Conservation (phyloP, 176 grass and related monocot genomes). For the Phoenix roebelenii region DNA sequence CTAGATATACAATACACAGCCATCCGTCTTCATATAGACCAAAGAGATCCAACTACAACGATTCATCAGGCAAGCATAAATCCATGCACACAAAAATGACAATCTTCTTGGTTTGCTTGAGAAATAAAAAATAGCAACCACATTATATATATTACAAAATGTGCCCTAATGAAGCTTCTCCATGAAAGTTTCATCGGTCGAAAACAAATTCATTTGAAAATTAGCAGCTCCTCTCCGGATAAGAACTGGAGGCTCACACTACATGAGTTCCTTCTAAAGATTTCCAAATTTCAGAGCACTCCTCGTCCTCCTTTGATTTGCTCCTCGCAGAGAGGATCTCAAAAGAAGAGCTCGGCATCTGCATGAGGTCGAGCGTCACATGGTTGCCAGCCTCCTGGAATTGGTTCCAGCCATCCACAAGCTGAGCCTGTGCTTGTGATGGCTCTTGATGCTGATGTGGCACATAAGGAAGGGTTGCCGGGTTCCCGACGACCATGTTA, state of each 20-base stretch:
- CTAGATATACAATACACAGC: no score
- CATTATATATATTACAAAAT: no score
- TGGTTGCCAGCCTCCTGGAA: constrained; percentile 25
- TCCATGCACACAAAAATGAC: no score
- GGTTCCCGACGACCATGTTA: background rate
- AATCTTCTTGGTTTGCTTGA: no score
- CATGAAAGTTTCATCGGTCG: no score
- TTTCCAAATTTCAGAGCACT: constrained; percentile 2
- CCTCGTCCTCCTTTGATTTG: constrained; percentile 2
- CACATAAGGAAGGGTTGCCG: background rate
- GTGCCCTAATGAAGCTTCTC: no score
- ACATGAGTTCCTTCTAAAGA: constrained; percentile 3
- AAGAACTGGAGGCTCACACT: background rate
- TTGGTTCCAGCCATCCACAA: constrained; percentile 5
- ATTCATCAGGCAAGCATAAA: no score
- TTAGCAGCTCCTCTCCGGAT: no score
- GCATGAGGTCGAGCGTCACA: constrained; percentile 26
- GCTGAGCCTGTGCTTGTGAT: background rate
- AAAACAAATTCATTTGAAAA: no score
- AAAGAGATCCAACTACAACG: no score
- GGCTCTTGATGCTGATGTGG: constrained; percentile 9
- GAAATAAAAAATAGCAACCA: no score
- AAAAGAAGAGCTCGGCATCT: background rate
- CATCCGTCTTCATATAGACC: no score
- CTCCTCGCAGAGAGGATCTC: background rate